Evolutionary conservation across 768 basidiomycete genomes (phyloP).

Genomic region (Cystobasidium onofrii): DNA sequence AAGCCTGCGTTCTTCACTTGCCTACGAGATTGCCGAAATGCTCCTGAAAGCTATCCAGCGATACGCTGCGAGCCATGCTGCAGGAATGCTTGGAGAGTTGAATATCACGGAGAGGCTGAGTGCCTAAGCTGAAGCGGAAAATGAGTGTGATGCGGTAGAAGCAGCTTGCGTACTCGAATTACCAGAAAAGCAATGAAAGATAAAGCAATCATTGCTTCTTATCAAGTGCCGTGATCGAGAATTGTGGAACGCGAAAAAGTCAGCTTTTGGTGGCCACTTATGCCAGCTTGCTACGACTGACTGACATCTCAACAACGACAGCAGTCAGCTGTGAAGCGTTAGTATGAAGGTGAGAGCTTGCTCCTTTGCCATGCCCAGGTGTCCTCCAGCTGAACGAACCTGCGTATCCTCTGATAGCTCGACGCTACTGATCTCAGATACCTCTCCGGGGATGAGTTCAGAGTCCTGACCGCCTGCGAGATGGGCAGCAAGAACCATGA

Average conservation of each 20-base stretch:
- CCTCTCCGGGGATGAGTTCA: conserved; percentile 80
- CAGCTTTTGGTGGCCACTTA: background rate
- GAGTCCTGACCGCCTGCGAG: conserved; percentile 94
- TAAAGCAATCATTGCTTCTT: background rate
- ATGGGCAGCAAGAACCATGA: conserved; percentile 98
- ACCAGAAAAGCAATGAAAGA: background rate
- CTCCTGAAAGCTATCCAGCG: conserved; percentile 12
- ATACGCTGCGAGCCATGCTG: background rate
- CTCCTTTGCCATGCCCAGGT: background rate
- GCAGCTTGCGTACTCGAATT: no score
- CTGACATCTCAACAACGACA: background rate
- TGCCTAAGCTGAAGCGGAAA: no score
- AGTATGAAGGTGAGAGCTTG: background rate
- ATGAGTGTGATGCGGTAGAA: background rate
- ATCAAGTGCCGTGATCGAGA: background rate
- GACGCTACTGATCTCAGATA: conserved; percentile 67
- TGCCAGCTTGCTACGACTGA: no score
- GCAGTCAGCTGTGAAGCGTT: background rate
- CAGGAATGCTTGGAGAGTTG: background rate
- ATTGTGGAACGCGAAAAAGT: background rate
- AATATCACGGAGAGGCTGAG: no score
- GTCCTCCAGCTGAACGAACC: background rate
- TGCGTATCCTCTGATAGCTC: conserved; percentile 34
- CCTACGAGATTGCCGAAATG: conserved; percentile 8
- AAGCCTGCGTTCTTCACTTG: background rate